phyloP scores from a whole-genome alignment of 257 asterid species.

The Solanum chmielewskii region DNA sequence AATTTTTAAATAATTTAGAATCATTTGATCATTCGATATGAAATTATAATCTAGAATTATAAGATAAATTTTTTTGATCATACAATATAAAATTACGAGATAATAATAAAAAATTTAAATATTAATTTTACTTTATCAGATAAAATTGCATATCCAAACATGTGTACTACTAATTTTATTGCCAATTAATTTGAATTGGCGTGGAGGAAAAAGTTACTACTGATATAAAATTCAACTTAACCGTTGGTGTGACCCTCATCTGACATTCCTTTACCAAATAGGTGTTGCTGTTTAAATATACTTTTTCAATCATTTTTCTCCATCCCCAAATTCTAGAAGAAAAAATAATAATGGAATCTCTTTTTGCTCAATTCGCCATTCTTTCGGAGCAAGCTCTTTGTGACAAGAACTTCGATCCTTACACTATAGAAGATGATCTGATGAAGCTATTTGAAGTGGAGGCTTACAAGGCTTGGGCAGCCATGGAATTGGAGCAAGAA shows the following conservation, averaged over 20 bases:
- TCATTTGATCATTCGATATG: rapidly evolving
- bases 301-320: background rate
- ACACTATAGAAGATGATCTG: constrained; percentile 50
- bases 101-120: too few relatives aligned
- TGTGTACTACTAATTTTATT: too few relatives aligned
- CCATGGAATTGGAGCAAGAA: constrained; percentile 50
- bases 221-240: background rate
- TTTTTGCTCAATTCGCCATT: constrained; percentile 47
- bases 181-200: background rate
- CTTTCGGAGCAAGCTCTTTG: constrained; percentile 52
- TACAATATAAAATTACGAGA: background rate
- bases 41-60: too few relatives aligned
- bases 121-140: too few relatives aligned
- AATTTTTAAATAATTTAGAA: too few relatives aligned
- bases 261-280: background rate
- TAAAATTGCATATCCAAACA: too few relatives aligned
- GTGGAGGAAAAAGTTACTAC: too few relatives aligned
- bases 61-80: too few relatives aligned
- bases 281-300: background rate
- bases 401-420: constrained; percentile 69
- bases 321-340: background rate
- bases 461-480: constrained; percentile 85
- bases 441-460: constrained; percentile 77
- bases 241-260: background rate
- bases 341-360: constrained; percentile 58